phyloP scores from a whole-genome alignment of 176 grass and related monocot genomes.

The Carex cristatella region DNA sequence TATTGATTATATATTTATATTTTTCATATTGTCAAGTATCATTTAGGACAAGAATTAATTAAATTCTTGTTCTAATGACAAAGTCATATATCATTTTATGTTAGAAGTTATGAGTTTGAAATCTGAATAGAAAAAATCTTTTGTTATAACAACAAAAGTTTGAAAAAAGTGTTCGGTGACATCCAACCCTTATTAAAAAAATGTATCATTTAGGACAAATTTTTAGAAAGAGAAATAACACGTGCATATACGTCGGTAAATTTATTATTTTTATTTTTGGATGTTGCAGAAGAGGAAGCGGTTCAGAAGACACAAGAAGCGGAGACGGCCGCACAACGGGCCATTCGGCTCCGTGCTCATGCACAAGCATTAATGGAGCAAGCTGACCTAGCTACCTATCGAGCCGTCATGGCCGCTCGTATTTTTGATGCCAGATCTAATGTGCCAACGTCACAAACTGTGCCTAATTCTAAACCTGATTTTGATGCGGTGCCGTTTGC shows the following conservation, averaged over 20 bases:
- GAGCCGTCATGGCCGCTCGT: background rate
- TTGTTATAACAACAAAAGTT: too few species aligned
- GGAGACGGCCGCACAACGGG: conserved; percentile 34
- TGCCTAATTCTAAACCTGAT: background rate
- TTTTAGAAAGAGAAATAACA: too few species aligned
- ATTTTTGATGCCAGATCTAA: background rate
- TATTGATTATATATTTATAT: background rate
- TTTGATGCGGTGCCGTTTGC: background rate
- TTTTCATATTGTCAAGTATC: background rate
- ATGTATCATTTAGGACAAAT: background rate
- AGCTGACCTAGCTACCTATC: background rate
- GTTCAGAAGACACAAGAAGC: conserved; percentile 47
- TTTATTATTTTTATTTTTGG: conserved; percentile 9
- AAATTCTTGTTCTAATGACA: too few species aligned
- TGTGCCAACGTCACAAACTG: background rate
- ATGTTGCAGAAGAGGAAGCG: conserved; percentile 28
- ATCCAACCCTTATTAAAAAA: too few species aligned
- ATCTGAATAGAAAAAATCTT: too few species aligned
- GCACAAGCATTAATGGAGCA: conserved; percentile 1
- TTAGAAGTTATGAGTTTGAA: too few species aligned
- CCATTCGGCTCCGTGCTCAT: background rate
- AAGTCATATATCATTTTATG: too few species aligned
- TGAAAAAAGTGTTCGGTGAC: too few species aligned
- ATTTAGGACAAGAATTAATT: background rate
- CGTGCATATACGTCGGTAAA: too few species aligned